Conservation (phyloP, 2,329 filamentous ascomycete species). For the Ceratocystiopsis minuta region DNA sequence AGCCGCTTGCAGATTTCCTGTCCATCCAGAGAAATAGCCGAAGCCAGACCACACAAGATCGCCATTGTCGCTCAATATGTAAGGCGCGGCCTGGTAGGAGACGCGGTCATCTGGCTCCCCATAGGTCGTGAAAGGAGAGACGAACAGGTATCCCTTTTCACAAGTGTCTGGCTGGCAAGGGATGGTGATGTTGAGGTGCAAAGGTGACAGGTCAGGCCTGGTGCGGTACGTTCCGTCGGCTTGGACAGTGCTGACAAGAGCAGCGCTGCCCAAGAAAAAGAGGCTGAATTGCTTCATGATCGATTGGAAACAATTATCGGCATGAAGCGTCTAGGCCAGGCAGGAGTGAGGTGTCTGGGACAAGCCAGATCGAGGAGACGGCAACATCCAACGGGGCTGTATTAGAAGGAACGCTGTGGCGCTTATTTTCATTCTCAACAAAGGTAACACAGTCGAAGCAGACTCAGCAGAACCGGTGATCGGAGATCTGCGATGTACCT, state of each 20-base stretch:
- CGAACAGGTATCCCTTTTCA: slow-evolving; percentile 16
- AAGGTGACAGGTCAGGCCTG: slow-evolving; percentile 15
- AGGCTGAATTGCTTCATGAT: background rate
- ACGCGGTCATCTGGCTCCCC: slow-evolving; percentile 14
- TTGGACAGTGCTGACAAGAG: background rate
- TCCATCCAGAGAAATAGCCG: slow-evolving; percentile 31
- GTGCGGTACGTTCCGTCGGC: slow-evolving; percentile 5
- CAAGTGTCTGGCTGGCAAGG: slow-evolving; percentile 19
- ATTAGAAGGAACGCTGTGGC: no score
- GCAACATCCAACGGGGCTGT: no score
- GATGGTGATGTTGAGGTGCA: slow-evolving; percentile 16
- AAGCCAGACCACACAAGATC: slow-evolving; percentile 40
- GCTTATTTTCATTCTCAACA: no score
- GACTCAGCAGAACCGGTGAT: background rate
- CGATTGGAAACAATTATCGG: no score
- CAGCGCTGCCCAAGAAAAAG: background rate
- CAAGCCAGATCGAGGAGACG: no score
- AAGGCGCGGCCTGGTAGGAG: slow-evolving; percentile 28
- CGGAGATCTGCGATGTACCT: background rate
- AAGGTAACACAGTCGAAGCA: no score
- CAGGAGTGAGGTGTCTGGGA: no score
- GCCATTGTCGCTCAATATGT: slow-evolving; percentile 35
- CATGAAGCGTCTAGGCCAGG: no score
- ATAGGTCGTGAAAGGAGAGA: slow-evolving; percentile 10
- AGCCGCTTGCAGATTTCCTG: slow-evolving; percentile 33